Conservation (phyloP, 345 rosid species). For the Gossypium sturtianum region DNA sequence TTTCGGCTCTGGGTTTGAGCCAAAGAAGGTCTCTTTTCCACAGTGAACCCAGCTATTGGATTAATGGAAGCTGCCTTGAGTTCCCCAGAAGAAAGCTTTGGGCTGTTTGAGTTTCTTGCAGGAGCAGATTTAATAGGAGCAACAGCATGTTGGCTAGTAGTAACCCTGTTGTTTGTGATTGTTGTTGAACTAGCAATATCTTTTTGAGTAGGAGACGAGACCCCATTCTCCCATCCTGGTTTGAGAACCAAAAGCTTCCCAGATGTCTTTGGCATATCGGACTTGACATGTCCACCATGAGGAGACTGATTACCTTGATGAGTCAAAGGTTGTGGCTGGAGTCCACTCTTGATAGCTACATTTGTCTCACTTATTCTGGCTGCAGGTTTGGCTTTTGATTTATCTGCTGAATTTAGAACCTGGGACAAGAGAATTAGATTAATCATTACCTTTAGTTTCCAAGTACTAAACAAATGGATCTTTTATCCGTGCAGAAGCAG, state of each 20-base stretch:
- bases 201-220: slow-evolving; percentile 37
- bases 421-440: slow-evolving; percentile 20
- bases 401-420: slow-evolving; percentile 60
- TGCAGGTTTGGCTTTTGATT: slow-evolving; percentile 52
- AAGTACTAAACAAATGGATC: not conserved
- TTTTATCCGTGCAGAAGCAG: not conserved
- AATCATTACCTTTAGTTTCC: not conserved
- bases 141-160: slow-evolving; percentile 35
- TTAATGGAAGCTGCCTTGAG: slow-evolving; percentile 32
- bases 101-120: slow-evolving; percentile 46
- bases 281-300: slow-evolving; percentile 43
- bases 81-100: slow-evolving; percentile 38
- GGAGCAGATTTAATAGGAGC: slow-evolving; percentile 43
- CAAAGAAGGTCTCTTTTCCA: slow-evolving; percentile 63
- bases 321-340: slow-evolving; percentile 39
- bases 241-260: slow-evolving; percentile 83
- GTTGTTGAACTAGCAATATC: slow-evolving; percentile 52
- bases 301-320: slow-evolving; percentile 43
- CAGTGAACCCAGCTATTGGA: slow-evolving; percentile 40
- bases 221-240: slow-evolving; percentile 77
- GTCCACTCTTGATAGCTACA: slow-evolving; percentile 42
- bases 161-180: slow-evolving; percentile 32
- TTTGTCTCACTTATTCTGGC: slow-evolving; percentile 46
- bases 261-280: slow-evolving; percentile 51
- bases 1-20: slow-evolving; percentile 78